phyloP scores from a whole-genome alignment of 176 grass and related monocot species.

The Oryza rufipogon region DNA sequence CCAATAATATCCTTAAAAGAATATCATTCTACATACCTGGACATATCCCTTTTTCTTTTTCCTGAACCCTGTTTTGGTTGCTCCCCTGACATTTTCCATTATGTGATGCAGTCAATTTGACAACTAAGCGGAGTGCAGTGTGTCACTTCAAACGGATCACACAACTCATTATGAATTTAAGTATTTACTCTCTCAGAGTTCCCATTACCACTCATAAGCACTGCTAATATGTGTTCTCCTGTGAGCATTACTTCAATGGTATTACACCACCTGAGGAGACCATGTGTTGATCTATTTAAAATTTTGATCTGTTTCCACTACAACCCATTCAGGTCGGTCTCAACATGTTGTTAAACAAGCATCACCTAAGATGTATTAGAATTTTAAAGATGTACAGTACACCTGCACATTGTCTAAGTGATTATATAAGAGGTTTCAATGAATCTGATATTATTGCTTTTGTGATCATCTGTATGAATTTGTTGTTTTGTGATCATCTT shows the following conservation, averaged over 20 bases:
- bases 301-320: neutral
- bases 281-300: conserved; percentile 1
- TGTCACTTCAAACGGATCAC: neutral
- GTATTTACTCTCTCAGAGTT: neutral
- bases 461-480: neutral
- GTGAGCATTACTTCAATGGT: neutral
- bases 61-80: neutral
- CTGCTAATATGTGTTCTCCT: neutral
- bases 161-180: neutral
- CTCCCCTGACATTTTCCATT: neutral
- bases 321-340: neutral
- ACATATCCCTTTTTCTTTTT: neutral
- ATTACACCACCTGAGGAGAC: neutral
- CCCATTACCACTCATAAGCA: neutral
- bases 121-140: neutral
- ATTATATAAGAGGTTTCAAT: neutral
- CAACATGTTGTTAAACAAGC: neutral
- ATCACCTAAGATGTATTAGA: neutral
- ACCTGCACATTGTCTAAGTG: neutral
- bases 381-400: conserved; percentile 6
- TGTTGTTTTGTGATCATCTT: neutral
- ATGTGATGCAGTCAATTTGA: neutral
- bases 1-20: neutral
- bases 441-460: neutral
- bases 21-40: neutral